Base-by-base conservation (phyloP, 202 grass and related monocot genomes). In the Panicum hallii region DNA sequence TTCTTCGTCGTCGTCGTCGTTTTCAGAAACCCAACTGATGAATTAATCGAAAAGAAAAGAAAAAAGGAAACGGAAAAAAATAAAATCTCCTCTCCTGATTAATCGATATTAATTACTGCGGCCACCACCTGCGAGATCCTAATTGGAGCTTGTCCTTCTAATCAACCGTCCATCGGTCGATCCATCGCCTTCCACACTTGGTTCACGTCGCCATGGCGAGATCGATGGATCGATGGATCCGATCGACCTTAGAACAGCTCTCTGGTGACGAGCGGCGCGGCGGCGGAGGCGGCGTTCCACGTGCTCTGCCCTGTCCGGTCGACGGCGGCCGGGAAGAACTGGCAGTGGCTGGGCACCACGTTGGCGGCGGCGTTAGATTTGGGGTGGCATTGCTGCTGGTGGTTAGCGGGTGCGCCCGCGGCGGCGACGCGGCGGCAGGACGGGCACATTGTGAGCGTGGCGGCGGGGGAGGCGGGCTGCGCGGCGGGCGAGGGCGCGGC, bases 371-470 rank as follows among this genome's bases (percentile, higher is more conserved):
- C 7, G 83, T 44, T 82, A 52, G 84, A 43, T 67, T 86, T 83
- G 43, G 79, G 76, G 7, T 87, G 75, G 47, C 90, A 83, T 87
- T 87, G 68, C 0, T 55, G 49, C 56, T 81, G 30, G 50, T 61
- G 72, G 57, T 26, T 71, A 84, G 34, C 5, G 2, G 20, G 1
- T 0, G 63, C 23, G 74, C 36, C 36, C 4, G 36, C 36, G 36
- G 36, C 20, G 66, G 87, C 85, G 69, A 97, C 86, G 79, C 90
- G 83, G 73, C 93, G 88, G 84, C 94, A 97, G 20, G 88, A 94
- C 0, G 92, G 94, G 75, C 94, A 97, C 90, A 94, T 92, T 58
- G 88, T 82, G 80, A 97, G 83, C 26, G 85, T 86, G 80, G 91
- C 81, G 58, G 83, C 77, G 74, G 68, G 42, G 56, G 75, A 65